A percentile compares a stretch with the other conserved stretches of the same genome.
These are phyloP conservation scores for Daldinia concentrica DNA, from an alignment of 495 filamentous ascomycete genomes.

Conservation along the genomic window DNA sequence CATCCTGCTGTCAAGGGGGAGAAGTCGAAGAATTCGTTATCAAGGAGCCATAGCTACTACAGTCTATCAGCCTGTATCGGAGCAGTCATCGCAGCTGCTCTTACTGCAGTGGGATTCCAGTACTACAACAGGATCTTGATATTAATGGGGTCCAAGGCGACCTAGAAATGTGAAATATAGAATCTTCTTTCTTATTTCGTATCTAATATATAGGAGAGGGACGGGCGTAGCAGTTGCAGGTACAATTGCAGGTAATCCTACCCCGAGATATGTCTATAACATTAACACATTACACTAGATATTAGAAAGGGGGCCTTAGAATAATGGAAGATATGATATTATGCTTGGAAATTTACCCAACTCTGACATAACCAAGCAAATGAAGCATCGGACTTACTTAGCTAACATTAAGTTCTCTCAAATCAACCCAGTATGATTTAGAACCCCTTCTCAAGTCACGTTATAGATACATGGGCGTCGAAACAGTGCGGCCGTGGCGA, in stretches of 20 bases:
- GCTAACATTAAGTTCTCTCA: too few relatives aligned
- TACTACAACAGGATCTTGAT: slow-evolving; percentile 8
- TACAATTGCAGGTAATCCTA: not conserved
- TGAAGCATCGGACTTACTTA: too few relatives aligned
- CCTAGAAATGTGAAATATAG: not conserved
- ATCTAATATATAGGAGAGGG: not conserved
- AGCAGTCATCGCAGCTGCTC: slow-evolving; percentile 3
- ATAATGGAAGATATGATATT: not conserved
- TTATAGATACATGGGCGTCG: too few relatives aligned
- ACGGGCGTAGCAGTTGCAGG: not conserved
- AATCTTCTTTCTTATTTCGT: not conserved
- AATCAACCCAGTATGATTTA: too few relatives aligned
- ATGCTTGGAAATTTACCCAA: too few relatives aligned
- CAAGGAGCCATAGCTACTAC: not conserved
- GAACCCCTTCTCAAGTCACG: too few relatives aligned
- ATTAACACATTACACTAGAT: not conserved
- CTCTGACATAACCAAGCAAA: too few relatives aligned
- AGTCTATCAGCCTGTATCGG: slow-evolving; percentile 1
- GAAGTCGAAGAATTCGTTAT: not conserved
- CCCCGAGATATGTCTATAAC: not conserved
- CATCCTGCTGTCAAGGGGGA: slow-evolving; percentile 4
- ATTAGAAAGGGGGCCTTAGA: not conserved
- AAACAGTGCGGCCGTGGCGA: not conserved
- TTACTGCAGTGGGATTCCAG: slow-evolving; percentile 25
- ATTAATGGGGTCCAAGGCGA: not conserved